Conservation (phyloP, 2,329 filamentous ascomycete species). For the Fusarium zealandicum region DNA sequence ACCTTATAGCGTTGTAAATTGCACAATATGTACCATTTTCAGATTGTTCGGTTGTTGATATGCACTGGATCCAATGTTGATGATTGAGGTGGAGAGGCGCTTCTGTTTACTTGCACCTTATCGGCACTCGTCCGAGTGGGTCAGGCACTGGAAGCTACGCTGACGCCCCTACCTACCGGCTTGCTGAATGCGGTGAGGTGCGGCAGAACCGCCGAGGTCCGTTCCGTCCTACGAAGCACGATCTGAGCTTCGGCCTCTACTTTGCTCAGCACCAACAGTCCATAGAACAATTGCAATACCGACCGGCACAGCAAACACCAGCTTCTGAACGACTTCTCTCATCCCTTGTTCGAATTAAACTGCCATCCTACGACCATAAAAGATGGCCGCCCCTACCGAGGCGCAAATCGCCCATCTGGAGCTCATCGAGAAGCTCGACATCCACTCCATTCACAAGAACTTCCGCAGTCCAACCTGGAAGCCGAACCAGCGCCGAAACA, state of each 20-base stretch:
- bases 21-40: slow-evolving; percentile 21
- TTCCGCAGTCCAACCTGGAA: slow-evolving; percentile 94
- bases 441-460: slow-evolving; percentile 82
- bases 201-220: slow-evolving; percentile 43
- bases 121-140: too few species aligned
- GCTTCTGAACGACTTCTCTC: background rate
- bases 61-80: background rate
- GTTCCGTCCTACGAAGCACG: too few species aligned
- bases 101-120: slow-evolving; percentile 32
- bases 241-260: too few species aligned
- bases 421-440: slow-evolving; percentile 90
- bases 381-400: slow-evolving; percentile 71
- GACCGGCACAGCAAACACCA: background rate
- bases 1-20: too few species aligned
- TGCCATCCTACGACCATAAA: slow-evolving; percentile 46
- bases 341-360: background rate
- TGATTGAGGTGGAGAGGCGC: slow-evolving; percentile 15
- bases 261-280: slow-evolving; percentile 1
- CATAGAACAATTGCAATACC: background rate
- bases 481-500: slow-evolving; percentile 94
- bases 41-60: background rate
- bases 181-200: slow-evolving; percentile 41
- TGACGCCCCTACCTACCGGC: slow-evolving; percentile 3
- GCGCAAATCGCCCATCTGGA: slow-evolving; percentile 81
- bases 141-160: background rate